Conservation (phyloP, 352 stramenopile species). For the Globisporangium lucens region DNA sequence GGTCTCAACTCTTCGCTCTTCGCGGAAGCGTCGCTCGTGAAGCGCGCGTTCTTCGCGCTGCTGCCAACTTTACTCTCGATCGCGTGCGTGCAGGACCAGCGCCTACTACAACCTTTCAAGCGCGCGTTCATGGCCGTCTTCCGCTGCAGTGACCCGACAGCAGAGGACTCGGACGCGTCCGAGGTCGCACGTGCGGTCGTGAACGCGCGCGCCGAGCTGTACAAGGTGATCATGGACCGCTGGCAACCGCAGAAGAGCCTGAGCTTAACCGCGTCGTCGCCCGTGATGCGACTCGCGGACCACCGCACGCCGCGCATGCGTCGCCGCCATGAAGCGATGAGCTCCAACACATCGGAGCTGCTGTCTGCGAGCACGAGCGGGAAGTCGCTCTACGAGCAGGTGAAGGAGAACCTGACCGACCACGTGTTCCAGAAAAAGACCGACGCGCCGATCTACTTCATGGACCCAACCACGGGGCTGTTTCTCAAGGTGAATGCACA, state of each 20-base stretch:
- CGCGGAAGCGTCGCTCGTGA: conserved; percentile 23
- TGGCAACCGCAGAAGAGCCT: conserved; percentile 23
- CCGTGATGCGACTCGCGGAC: conserved; percentile 22
- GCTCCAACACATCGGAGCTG: conserved; percentile 28
- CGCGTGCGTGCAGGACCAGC: conserved; percentile 37
- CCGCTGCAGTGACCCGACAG: conserved; percentile 13
- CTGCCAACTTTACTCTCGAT: conserved; percentile 46
- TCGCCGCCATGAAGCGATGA: conserved; percentile 4
- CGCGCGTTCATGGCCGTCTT: conserved; percentile 18
- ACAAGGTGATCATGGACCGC: conserved; percentile 41
- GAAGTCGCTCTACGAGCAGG: conserved; percentile 71
- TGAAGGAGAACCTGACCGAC: conserved; percentile 50
- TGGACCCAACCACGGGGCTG: conserved; percentile 46
- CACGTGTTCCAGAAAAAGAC: conserved; percentile 41
- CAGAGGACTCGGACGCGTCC: conserved; percentile 15
- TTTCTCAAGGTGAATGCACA: conserved; percentile 63
- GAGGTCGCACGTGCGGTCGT: conserved; percentile 10
- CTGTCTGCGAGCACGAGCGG: conserved; percentile 35
- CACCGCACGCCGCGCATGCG: conserved; percentile 1
- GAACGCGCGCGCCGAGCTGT: conserved; percentile 38
- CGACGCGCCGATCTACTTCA: conserved; percentile 66
- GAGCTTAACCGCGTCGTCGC: conserved; percentile 7
- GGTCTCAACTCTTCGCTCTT: conserved; percentile 12
- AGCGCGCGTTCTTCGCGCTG: conserved; percentile 49
- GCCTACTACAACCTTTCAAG: conserved; percentile 33